Evolutionary conservation across 805 yeast species (phyloP), one percentile per base, ranked within the genome.

Genomic region (Priceomyces castillae): DNA sequence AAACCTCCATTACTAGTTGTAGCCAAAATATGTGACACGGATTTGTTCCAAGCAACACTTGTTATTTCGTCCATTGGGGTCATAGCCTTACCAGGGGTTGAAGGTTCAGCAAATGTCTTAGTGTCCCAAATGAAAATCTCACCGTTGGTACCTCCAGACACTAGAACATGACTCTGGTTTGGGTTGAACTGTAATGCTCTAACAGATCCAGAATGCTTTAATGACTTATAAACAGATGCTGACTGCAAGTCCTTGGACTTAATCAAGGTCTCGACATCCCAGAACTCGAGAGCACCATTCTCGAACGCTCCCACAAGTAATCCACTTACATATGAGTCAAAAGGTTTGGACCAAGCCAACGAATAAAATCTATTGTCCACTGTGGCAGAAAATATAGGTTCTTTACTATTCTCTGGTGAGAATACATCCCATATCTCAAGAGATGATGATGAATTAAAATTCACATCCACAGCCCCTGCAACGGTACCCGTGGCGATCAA

Each of bases 381-480:
- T 2, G 58, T 34, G 14, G 67, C 65, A 7, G 72, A 49, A 46
- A 69, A 62, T 19, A 69, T 50, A 2, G 74, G 74, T 36, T 54
- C 58, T 23, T 51, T 41, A 19, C 51, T 56, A 40, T 56, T 52
- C 35, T 69, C 59, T 38, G 65, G 51, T 4, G 67, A 61, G 44
- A 82, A 73, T 7, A 86, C 75, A 47, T 85, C 82, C 86, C 95
- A 85, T 47, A 94, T 72, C 55, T 89, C 90, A 45, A 94, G 68
- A n/a, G 77, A 65, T 1, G 97, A 81, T 22, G 82, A 75, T 16
- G 94, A 81, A 33, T 90, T 82, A 64, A 90, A 90, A 59, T 84
- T 82, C 34, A 86, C 86, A 61, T 89, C 97, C 54, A 94, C 85
- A 11, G 97, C 95, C 6, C 98, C 98, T 0, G 98, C 90, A n/a